A percentile compares a stretch with the other conserved stretches of the same genome.
Conservation (phyloP, 495 filamentous ascomycete genomes). For the Hypomontagnella monticulosa region DNA sequence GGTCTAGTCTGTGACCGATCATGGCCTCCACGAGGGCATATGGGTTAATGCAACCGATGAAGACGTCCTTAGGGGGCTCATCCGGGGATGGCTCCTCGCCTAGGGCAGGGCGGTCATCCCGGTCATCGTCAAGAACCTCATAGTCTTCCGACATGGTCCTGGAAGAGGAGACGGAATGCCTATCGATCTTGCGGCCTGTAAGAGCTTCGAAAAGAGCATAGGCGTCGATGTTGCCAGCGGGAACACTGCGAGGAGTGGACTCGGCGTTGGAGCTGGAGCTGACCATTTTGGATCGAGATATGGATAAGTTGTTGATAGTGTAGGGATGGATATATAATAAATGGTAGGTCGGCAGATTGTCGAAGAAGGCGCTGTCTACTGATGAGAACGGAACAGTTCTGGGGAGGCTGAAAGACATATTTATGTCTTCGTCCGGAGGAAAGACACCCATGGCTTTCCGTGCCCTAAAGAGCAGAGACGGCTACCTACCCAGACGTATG, state of each 20-base stretch:
- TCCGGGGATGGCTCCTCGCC: slow-evolving; percentile 46
- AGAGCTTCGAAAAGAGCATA: slow-evolving; percentile 50
- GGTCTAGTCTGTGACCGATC: slow-evolving; percentile 48
- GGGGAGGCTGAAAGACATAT: slow-evolving; percentile 9
- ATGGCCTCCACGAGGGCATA: slow-evolving; percentile 52
- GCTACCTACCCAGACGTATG: not conserved
- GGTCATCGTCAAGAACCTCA: slow-evolving; percentile 33
- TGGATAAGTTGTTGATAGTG: not conserved
- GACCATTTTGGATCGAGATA: slow-evolving; percentile 38
- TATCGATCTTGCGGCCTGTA: slow-evolving; percentile 45
- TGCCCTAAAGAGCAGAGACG: not conserved
- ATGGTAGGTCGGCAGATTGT: slow-evolving; percentile 2
- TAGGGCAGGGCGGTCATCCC: slow-evolving; percentile 18
- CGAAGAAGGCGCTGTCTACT: slow-evolving; percentile 3
- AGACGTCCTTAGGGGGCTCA: slow-evolving; percentile 46
- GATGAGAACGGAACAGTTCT: not conserved
- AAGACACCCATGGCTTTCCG: not conserved
- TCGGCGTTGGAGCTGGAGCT: slow-evolving; percentile 29
- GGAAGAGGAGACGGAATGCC: slow-evolving; percentile 28
- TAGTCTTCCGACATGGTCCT: slow-evolving; percentile 41
- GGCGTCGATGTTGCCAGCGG: slow-evolving; percentile 46
- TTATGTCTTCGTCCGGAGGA: slow-evolving; percentile 10
- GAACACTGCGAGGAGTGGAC: slow-evolving; percentile 15
- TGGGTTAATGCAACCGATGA: slow-evolving; percentile 52
- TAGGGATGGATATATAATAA: slow-evolving; percentile 9